Base-by-base conservation (phyloP, 768 basidiomycete genomes). In the Boletus subparvulus region DNA sequence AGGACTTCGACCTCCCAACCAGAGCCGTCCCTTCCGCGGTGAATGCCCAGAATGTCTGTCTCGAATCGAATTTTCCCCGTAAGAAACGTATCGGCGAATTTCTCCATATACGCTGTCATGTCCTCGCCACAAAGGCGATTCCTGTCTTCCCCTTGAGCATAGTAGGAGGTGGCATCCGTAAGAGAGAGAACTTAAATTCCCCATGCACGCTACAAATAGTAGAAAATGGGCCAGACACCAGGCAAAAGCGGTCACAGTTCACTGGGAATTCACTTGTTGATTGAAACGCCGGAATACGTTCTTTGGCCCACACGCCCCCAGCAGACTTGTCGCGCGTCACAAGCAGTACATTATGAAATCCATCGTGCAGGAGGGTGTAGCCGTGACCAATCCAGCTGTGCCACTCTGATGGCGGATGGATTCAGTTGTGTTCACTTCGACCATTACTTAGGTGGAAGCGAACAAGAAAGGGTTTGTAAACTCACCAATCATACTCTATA, bases 241-340 rank as follows among this genome's bases (percentile, higher is more conserved):
- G 14, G 12, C 13, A 21, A 16, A 30, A 10, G 5, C 30, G 4
- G 10, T 32, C 32, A 30, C 7, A 8, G 11, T 16, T 41, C 3
- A n/a, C 3, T 46, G 19, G 5, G 11, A 30, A 68, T 80, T 41
- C 60, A 86, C 86, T 83, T 88, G 71, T 88, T 88, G 17, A 85
- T 75, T 2, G 70, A 65, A 6, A 87, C 67, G 5, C 80, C 81
- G 1, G 83, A 78, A 68, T 86, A 5, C 83, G 74, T 12, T 78
- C 75, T n/a, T 65, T 71, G 6, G 78, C 74, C 86, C 85, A 87
- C 2, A 82, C 80, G 1, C 86, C 86, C 21, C 86, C 86, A 3
- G 77, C 74, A 3, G 78, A 74, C 21, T 65, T 70, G 65, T 87
- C 86, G 21, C 80, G 74, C 19, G 85, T 81, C 32, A 87, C 65